A percentile compares a stretch with the other conserved stretches of the same genome.
Evolutionary conservation across 257 asterid species (phyloP).

Genomic region (Craterostigma plantagineum): DNA sequence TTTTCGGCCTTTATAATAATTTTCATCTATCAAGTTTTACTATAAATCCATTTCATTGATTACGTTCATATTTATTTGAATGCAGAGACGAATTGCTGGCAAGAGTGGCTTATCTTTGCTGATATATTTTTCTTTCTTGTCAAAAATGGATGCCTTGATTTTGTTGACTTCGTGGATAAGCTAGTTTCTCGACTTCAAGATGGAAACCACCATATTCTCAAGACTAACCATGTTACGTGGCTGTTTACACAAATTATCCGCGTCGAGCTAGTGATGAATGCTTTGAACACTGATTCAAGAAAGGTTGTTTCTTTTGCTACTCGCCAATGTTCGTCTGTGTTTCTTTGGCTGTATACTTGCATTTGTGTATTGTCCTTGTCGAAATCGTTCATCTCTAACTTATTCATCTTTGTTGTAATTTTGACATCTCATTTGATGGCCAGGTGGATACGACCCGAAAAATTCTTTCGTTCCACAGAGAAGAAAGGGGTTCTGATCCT

Average conservation of each 20-base stretch:
- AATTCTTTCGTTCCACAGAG: slow-evolving; percentile 88
- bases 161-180: slow-evolving; percentile 91
- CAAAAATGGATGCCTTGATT: slow-evolving; percentile 94
- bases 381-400: too few relatives aligned
- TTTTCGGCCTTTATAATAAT: background rate
- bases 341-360: background rate
- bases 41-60: slow-evolving; percentile 5
- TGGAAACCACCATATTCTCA: slow-evolving; percentile 66
- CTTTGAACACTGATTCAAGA: slow-evolving; percentile 69
- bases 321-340: slow-evolving; percentile 1
- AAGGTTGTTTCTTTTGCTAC: slow-evolving; percentile 34
- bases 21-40: slow-evolving; percentile 5
- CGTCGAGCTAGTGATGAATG: slow-evolving; percentile 87
- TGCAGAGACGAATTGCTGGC: slow-evolving; percentile 95
- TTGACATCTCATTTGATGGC: slow-evolving; percentile 11
- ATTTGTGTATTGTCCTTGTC: slow-evolving; percentile 5
- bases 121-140: slow-evolving; percentile 85
- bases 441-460: slow-evolving; percentile 96
- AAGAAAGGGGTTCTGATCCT: slow-evolving; percentile 71
- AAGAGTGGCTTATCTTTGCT: slow-evolving; percentile 94
- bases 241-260: slow-evolving; percentile 91
- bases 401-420: background rate
- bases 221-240: slow-evolving; percentile 97
- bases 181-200: slow-evolving; percentile 84
- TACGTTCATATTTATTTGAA: slow-evolving; percentile 8